phyloP scores from a whole-genome alignment of 768 basidiomycete genomes.

The Leccinum sublutescens region DNA sequence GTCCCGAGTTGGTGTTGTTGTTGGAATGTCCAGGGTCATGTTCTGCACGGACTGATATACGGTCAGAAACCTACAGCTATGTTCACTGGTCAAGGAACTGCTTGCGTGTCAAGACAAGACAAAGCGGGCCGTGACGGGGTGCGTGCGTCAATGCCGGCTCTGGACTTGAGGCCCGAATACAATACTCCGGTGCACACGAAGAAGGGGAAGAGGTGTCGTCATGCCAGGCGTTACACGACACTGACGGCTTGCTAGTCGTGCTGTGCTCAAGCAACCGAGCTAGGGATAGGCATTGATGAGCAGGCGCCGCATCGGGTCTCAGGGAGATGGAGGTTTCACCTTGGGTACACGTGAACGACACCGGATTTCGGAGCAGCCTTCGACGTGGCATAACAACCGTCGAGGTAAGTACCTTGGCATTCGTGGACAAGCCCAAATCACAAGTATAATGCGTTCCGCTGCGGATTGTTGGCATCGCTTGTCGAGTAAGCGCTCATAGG shows the following conservation, averaged over 20 bases:
- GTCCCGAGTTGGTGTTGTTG: neutral
- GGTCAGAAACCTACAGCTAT: neutral
- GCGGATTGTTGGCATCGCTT: neutral
- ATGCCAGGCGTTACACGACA: neutral
- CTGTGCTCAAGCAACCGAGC: conserved; percentile 6
- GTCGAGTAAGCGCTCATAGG: neutral
- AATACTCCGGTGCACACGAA: neutral
- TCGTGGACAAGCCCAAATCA: neutral
- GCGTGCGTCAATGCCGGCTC: neutral
- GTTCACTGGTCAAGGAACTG: neutral
- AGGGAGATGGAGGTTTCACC: conserved; percentile 2
- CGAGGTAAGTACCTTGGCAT: neutral
- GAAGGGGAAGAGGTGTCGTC: neutral
- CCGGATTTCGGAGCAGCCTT: neutral
- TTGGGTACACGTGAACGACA: neutral
- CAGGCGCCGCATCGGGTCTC: conserved; percentile 2
- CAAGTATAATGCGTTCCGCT: neutral
- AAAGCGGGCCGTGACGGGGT: neutral
- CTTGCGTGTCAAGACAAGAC: neutral
- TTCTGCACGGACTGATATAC: neutral
- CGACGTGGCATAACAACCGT: neutral
- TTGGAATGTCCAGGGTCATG: neutral
- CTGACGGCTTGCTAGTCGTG: neutral
- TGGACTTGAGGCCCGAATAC: neutral
- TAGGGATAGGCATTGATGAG: neutral